Conservation (phyloP, 1,284 basidiomycete species). For the Pterulicium gracile region DNA sequence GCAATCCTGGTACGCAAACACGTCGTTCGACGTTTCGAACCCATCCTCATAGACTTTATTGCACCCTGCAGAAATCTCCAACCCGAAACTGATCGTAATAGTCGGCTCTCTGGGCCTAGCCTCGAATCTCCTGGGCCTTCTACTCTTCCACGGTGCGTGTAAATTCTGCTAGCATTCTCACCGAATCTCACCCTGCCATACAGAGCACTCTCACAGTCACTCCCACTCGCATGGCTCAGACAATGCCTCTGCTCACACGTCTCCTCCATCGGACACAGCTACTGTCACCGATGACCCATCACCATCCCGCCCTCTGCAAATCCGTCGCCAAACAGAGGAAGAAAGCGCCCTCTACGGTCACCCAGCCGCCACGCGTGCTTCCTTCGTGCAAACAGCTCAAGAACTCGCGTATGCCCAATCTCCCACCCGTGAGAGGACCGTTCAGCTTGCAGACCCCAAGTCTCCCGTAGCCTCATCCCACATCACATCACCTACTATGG, state of each 20-base stretch:
- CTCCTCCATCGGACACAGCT: conserved; percentile 14
- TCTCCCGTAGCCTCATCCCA: too few relatives aligned
- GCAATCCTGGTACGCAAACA: conserved; percentile 60
- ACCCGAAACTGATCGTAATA: conserved; percentile 79
- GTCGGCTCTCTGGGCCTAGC: conserved; percentile 89
- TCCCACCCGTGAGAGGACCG: conserved; percentile 34
- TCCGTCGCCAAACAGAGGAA: conserved; percentile 26
- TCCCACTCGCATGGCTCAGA: conserved; percentile 21
- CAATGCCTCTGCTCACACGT: conserved; percentile 17
- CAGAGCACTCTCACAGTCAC: conserved; percentile 47
- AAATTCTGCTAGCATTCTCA: conserved; percentile 4
- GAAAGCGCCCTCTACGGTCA: conserved; percentile 69
- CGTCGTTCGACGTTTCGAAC: conserved; percentile 2
- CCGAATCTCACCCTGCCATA: conserved; percentile 7
- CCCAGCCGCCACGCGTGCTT: conserved; percentile 82
- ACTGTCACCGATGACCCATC: conserved; percentile 15
- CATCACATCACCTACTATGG: conserved; percentile 8
- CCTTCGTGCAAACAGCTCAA: conserved; percentile 80
- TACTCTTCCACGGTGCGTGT: conserved; percentile 85
- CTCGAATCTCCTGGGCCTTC: conserved; percentile 89
- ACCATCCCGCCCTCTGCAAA: conserved; percentile 27
- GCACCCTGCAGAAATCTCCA: conserved; percentile 67
- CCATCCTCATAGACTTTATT: conserved; percentile 4
- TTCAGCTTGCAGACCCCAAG: too few relatives aligned
- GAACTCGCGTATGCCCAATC: conserved; percentile 59